A percentile compares a stretch with the other conserved stretches of the same genome.
Conservation (phyloP, 768 basidiomycete genomes). For the Leccinum olivaceopallidum region DNA sequence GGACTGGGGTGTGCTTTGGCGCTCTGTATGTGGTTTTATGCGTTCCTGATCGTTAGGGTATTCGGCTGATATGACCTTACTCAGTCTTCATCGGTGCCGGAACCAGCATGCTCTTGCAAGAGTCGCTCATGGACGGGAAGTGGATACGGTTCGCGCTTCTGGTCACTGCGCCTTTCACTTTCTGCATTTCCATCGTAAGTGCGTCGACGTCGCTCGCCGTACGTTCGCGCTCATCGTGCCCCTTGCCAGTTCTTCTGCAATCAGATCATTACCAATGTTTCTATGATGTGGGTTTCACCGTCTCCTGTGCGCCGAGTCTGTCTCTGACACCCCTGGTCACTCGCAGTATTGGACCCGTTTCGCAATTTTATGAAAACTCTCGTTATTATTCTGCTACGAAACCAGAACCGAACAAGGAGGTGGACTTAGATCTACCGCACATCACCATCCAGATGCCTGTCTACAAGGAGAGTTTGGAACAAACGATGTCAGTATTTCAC, state of each 20-base stretch:
- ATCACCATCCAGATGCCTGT: slow-evolving; percentile 84
- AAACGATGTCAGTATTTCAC: slow-evolving; percentile 67
- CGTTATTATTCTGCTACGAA: slow-evolving; percentile 75
- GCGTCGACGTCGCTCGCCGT: not conserved
- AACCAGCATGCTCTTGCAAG: slow-evolving; percentile 55
- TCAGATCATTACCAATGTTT: slow-evolving; percentile 64
- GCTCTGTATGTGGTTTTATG: slow-evolving; percentile 48
- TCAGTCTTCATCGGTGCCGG: slow-evolving; percentile 73
- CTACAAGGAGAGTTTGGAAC: slow-evolving; percentile 82
- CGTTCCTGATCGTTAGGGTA: not conserved
- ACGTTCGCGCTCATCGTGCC: slow-evolving; percentile 3
- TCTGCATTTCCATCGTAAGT: slow-evolving; percentile 75
- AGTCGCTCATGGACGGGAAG: slow-evolving; percentile 65
- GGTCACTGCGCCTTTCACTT: slow-evolving; percentile 64
- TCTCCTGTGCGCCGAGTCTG: slow-evolving; percentile 33
- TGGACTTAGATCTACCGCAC: slow-evolving; percentile 69
- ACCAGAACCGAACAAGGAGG: slow-evolving; percentile 59
- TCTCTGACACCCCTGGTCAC: not conserved
- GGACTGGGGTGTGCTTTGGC: slow-evolving; percentile 69
- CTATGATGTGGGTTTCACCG: slow-evolving; percentile 45
- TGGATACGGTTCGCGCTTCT: slow-evolving; percentile 67
- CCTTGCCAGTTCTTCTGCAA: slow-evolving; percentile 65
- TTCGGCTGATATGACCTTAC: slow-evolving; percentile 5
- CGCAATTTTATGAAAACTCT: slow-evolving; percentile 84
- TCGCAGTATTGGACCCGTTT: slow-evolving; percentile 72